Base-by-base conservation (phyloP, 2,329 filamentous ascomycete species). In the Diplodia scrobiculata region DNA sequence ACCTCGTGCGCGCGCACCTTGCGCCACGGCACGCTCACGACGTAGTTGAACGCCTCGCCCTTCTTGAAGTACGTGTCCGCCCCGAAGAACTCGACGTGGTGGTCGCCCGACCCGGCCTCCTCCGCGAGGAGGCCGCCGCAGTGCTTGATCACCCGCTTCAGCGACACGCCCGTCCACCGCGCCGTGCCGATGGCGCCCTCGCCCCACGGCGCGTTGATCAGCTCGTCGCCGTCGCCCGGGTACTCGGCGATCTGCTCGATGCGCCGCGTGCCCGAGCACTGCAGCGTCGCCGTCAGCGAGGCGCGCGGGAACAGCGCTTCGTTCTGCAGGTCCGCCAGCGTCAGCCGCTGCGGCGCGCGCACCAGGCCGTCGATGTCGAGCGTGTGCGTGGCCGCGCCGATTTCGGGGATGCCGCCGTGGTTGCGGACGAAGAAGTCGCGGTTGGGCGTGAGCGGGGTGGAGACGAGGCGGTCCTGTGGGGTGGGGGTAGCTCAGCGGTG, bases 41-140 rank as follows among this genome's bases (percentile, higher is more conserved):
- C 80, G 70, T 91, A 91, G 74, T 91, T 91, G 77, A 84, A 85
- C 0, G 84, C 81, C 52, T 88, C 77, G 17, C 83, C 81, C 59
- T 87, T 84, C 74, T 91, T 91, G 79, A 91, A 89, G 71, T 91
- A 91, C 0, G 87, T 89, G 66, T 91, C 89, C 0, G 86, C 88
- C 0, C 89, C 89, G 66, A 85, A 87, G 58, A 91, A 83, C 69
- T 91, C 88, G 13, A 91, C 74, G 68, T 91, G 87, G 67, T 86
- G 84, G 25, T 59, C n/a, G n/a, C n/a, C n/a, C n/a, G n/a, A n/a
- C n/a, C n/a, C n/a, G n/a, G n/a, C n/a, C n/a, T n/a, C n/a, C n/a
- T n/a, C n/a, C n/a, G n/a, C n/a, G n/a, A n/a, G n/a, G n/a, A n/a
- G 76, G 0, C 88, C 89, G 2, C 88, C 89, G 67, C 89, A 91